Base-by-base conservation (phyloP, 2,329 filamentous ascomycete species). In the Nemania sp. region DNA sequence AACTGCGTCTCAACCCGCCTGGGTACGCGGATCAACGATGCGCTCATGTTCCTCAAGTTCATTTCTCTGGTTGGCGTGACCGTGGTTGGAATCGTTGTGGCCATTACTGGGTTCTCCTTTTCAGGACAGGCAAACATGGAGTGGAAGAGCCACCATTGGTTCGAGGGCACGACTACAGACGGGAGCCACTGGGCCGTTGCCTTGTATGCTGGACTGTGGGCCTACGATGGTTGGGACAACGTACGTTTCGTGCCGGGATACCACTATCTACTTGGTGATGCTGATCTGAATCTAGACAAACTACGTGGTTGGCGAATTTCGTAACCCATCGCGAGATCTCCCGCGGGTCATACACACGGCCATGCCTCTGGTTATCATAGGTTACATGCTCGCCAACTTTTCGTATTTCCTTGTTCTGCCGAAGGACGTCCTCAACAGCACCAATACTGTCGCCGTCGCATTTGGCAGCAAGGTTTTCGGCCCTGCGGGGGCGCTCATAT, bases 191-290 rank as follows among this genome's bases (percentile, higher is more conserved):
- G 93, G 90, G 95, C 95, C 2, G 90, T 99, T 48, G 95, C 95
- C 0, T 78, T 99, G 48, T 99, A 99, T 74, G 94, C 92, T 15
- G 95, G 95, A 9, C 82, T 99, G 5, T 99, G 95, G 95, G 95
- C 95, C 0, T 99, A 95, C 77, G 95, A 99, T 73, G 95, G 95
- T 32, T 99, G 95, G 95, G 95, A 99, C 74, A 99, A 99, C 75
- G 92, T 95, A 78, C 79, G 89, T 81, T 48, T 5, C n/a, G 10
- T 10, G 45, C 25, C 18, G 29, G 21, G 6, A 29, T 56, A 12
- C 13, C 10, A n/a, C 5, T 37, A 39, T 54, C 4, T 12, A 46
- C 2, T 54, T 32, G 25, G 15, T 29, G 40, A 39, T 50, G 34
- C 57, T 60, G 60, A 69, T 68, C 57, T 70, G 77, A 67, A 76